Conservation (phyloP, 768 basidiomycete species). For the Trametopsis cervina region DNA sequence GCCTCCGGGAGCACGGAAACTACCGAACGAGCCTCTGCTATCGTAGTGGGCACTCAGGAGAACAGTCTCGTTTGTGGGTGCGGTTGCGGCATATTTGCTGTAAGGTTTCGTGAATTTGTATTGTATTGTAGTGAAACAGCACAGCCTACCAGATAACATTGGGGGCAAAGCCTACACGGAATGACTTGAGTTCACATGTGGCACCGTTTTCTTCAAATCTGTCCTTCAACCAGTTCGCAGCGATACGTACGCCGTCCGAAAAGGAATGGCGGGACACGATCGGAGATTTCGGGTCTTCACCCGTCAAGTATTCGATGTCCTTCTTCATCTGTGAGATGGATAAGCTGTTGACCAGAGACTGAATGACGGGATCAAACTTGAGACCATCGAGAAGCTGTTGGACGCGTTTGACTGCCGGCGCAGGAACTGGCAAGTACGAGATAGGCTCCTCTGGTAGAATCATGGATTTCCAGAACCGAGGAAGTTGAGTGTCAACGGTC, state of each 20-base stretch:
- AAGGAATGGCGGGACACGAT: conserved; percentile 84
- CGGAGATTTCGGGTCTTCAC: conserved; percentile 67
- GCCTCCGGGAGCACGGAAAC: conserved; percentile 55
- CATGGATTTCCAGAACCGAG: conserved; percentile 66
- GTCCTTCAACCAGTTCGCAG: conserved; percentile 69
- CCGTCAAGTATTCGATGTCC: conserved; percentile 79
- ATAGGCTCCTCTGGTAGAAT: conserved; percentile 47
- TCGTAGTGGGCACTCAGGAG: conserved; percentile 87
- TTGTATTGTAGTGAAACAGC: neutral
- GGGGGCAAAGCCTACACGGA: conserved; percentile 71
- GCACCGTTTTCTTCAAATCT: conserved; percentile 74
- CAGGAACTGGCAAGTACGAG: conserved; percentile 49
- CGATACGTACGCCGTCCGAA: conserved; percentile 51
- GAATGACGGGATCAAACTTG: conserved; percentile 63
- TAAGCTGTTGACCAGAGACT: conserved; percentile 61
- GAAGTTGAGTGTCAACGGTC: conserved; percentile 40
- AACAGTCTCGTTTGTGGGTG: conserved; percentile 54
- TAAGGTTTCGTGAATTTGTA: neutral
- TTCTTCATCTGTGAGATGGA: conserved; percentile 57
- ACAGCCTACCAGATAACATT: conserved; percentile 73
- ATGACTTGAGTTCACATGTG: conserved; percentile 56
- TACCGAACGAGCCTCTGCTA: conserved; percentile 84
- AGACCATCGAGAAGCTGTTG: conserved; percentile 49
- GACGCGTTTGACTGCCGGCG: conserved; percentile 46
- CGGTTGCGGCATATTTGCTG: conserved; percentile 53